phyloP scores from a whole-genome alignment of 495 filamentous ascomycete species.

The Penicillium lividum region DNA sequence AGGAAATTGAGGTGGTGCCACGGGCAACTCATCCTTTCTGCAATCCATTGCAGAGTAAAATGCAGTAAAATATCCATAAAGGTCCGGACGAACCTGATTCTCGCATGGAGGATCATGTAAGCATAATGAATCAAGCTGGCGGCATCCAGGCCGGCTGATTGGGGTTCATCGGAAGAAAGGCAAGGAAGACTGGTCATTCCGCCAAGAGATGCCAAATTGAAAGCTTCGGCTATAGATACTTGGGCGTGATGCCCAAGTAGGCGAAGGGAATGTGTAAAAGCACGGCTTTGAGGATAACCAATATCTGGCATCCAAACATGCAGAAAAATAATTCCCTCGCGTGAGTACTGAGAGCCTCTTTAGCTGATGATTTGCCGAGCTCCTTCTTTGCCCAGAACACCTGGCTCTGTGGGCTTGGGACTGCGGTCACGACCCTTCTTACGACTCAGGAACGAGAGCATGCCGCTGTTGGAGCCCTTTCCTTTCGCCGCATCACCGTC shows the following conservation, averaged over 20 bases:
- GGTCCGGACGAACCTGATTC: background rate
- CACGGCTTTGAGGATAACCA: background rate
- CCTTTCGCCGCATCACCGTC: constrained; percentile 49
- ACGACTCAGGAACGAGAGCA: constrained; percentile 84
- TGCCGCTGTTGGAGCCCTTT: constrained; percentile 61
- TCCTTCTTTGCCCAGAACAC: constrained; percentile 93
- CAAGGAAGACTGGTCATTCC: background rate
- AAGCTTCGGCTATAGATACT: background rate
- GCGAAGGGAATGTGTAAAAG: background rate
- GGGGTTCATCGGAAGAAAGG: background rate
- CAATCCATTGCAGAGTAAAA: constrained; percentile 12
- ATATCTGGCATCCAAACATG: background rate
- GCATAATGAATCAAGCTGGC: background rate
- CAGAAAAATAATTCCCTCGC: background rate
- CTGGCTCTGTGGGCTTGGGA: constrained; percentile 90
- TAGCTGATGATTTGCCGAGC: constrained; percentile 62
- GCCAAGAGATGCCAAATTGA: background rate
- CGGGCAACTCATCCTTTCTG: constrained; percentile 16
- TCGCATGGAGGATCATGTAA: background rate
- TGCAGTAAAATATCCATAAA: constrained; percentile 7
- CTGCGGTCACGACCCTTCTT: constrained; percentile 90
- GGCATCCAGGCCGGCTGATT: background rate
- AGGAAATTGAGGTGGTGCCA: constrained; percentile 17
- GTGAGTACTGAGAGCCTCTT: constrained; percentile 4
- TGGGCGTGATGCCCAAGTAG: background rate